Base-by-base conservation (phyloP, 2,329 filamentous ascomycete genomes). In the Paecilomyces sp. region DNA sequence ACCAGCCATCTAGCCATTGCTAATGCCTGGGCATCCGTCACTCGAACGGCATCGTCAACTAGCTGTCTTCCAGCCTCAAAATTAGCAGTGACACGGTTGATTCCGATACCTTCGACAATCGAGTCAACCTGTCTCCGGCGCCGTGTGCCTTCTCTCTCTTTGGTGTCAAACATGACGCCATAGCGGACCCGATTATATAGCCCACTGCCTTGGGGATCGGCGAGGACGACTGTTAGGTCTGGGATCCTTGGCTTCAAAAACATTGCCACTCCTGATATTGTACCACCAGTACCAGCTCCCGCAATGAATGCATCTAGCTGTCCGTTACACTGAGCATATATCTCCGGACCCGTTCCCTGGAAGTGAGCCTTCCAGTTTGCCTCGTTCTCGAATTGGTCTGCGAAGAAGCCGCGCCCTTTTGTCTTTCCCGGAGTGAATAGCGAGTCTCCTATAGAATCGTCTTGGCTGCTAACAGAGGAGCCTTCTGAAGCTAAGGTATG, bases 1-100 rank as follows among this genome's bases (percentile, higher is more conserved):
- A 97, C 93, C 50, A 99, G 78, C 91, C 92, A 97, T 63, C 91
- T 82, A n/a, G 93, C 94, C 94, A 99, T 99, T 58, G 83, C 83
- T 72, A 90, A 86, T 12, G 94, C 94, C 79, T 99, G 92, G 56
- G 86, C 85, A 74, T 99, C 95, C 2, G 86, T 90, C 13, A 99
- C 91, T 61, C 88, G 85, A 41, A 97, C 86, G 2, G 94, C 93
- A 76, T 97, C 92, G 72, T 97, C 91, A 57, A 99, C 85, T 58
- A 97, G 76, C 69, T 93, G 88, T 64, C 91, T 82, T 0, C 93
- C 94, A 30, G 87, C 88, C 72, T 96, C 90, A 64, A 99, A 94
- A 74, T 97, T 99, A 57, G 86, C 84, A 1, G 94, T 99, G n/a
- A 96, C 82, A 1, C 94, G 87, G 72, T 96, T 99, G 74, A 97